Conservation (phyloP, 305 asterid species). For the Withania somnifera region DNA sequence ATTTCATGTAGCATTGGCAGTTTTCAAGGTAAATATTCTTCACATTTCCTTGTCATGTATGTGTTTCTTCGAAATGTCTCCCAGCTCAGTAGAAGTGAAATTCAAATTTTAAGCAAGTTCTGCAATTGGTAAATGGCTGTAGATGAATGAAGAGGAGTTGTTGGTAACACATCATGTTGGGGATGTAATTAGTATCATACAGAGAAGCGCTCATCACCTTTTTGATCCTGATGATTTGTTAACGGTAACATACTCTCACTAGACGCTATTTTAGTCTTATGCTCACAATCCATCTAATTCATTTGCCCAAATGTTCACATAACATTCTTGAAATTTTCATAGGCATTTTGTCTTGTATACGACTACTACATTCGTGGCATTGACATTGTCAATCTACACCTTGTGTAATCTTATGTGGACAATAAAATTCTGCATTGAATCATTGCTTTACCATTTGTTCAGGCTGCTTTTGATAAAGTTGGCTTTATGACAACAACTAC, state of each 20-base stretch:
- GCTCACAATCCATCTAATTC: background rate
- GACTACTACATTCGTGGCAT: background rate
- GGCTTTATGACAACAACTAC: slow-evolving; percentile 72
- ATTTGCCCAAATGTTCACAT: background rate
- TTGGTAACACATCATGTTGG: slow-evolving; percentile 71
- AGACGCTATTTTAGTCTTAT: background rate
- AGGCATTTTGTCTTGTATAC: background rate
- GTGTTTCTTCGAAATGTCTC: background rate
- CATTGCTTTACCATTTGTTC: background rate
- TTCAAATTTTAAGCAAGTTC: background rate
- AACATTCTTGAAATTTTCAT: no score
- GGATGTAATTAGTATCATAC: slow-evolving; percentile 81
- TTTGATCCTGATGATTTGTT: slow-evolving; percentile 89
- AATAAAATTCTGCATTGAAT: background rate
- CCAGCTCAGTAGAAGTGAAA: background rate
- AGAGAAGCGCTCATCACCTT: slow-evolving; percentile 70
- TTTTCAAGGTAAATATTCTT: slow-evolving; percentile 53
- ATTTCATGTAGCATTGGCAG: slow-evolving; percentile 78
- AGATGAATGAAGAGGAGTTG: slow-evolving; percentile 93
- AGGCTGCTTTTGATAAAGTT: slow-evolving; percentile 82
- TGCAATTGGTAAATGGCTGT: slow-evolving; percentile 14
- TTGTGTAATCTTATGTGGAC: no score
- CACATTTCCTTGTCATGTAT: background rate
- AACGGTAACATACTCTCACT: slow-evolving; percentile 35
- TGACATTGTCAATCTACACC: background rate